These are phyloP conservation scores for Paracamarosporium sp. DNA, from an alignment of 2,329 filamentous ascomycete genomes.

Conservation along the genomic window DNA sequence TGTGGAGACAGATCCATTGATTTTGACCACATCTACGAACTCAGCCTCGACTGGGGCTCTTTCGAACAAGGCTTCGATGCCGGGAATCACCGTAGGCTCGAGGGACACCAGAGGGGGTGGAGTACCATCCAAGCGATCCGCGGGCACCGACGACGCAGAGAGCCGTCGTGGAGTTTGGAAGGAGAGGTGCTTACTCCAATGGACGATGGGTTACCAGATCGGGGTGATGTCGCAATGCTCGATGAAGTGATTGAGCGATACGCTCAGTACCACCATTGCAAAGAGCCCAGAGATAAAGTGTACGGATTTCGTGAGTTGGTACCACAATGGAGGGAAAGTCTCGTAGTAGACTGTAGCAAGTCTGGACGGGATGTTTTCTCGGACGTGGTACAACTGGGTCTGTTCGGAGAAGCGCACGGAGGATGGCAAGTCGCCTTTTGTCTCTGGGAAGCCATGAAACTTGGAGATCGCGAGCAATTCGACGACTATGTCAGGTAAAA, in stretches of 20 bases:
- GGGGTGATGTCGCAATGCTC: constrained; percentile 11
- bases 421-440: not conserved
- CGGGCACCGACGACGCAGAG: not conserved
- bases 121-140: not conserved
- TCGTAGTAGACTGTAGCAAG: not conserved
- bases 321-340: not conserved
- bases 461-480: not conserved
- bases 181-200: not conserved
- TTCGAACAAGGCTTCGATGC: constrained; percentile 6
- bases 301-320: constrained; percentile 4
- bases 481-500: too few relatives aligned
- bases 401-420: not conserved
- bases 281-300: not conserved
- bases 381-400: not conserved
- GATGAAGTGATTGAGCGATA: constrained; percentile 6
- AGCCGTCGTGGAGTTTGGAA: not conserved
- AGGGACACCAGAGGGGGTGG: constrained; percentile 3
- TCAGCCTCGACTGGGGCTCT: constrained; percentile 5
- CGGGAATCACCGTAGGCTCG: not conserved
- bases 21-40: constrained; percentile 4
- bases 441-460: not conserved
- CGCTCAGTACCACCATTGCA: not conserved
- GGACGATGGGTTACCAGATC: constrained; percentile 6
- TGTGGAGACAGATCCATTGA: constrained; percentile 6
- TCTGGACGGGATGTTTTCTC: not conserved